Conservation (phyloP, 2,329 filamentous ascomycete genomes). For the Pseudogymnoascus sp. region DNA sequence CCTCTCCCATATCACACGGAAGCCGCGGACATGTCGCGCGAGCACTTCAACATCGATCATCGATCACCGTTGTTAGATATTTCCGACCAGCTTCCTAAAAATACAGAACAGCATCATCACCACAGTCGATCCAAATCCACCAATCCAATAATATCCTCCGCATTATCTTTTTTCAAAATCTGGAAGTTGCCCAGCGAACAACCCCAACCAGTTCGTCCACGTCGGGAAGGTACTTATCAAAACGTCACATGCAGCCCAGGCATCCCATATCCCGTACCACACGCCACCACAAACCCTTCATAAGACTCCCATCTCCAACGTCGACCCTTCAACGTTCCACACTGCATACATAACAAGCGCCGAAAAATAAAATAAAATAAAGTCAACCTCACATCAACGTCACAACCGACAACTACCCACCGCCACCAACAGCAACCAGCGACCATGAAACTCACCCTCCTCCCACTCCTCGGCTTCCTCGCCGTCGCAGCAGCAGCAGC, state of each 20-base stretch:
- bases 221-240: constrained; percentile 4
- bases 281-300: background rate
- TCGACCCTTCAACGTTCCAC: background rate
- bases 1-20: background rate
- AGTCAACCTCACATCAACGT: no score
- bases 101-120: no score
- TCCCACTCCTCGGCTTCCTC: constrained; percentile 49
- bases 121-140: no score
- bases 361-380: no score
- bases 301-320: background rate
- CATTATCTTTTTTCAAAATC: background rate
- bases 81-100: no score
- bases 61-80: no score
- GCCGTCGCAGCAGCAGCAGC: constrained; percentile 51
- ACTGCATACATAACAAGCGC: no score
- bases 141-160: background rate
- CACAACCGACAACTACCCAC: background rate
- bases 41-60: no score
- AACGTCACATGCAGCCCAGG: constrained; percentile 6
- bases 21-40: background rate
- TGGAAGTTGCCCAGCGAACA: background rate
- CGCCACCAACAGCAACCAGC: background rate
- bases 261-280: constrained; percentile 1
- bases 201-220: background rate
- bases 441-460: constrained; percentile 54